Base-by-base conservation (phyloP, 345 rosid genomes). In the Salix brachista region DNA sequence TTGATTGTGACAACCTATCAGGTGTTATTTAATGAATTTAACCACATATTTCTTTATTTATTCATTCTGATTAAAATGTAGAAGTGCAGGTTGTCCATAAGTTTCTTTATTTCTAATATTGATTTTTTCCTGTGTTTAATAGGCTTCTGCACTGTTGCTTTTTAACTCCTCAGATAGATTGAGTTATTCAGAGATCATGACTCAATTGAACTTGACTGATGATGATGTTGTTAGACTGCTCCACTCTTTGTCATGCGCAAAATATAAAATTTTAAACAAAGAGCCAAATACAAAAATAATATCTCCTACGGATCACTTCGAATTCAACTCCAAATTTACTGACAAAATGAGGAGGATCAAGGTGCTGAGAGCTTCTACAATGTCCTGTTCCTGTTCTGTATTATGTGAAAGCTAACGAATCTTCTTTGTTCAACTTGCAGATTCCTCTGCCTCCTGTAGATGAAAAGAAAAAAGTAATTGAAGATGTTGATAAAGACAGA, bases 1-100 rank as follows among this genome's bases (percentile, higher is more conserved):
- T 77, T 90, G 71, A 71, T 89, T 73, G 87, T 89, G 70, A 85
- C 94, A 41, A 89, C 92, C 13, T 75, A 82, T 66, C 84, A 82
- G 84, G 84, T 81, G 56, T 16, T n/a, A 25, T 44, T 18, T 37
- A 9, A 65, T 66, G 21, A n/a, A 30, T 19, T 14, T 80, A 62
- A 41, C 17, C 16, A 14, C 39, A 69, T 46, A 41, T 28, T n/a
- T 46, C 0, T 12, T 44, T 28, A 28, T 65, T 34, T 52, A 30
- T 42, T 26, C 11, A 16, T 73, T 46, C 34, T 23, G 30, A 5
- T 30, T 34, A 32, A 32, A 30, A 26, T 19, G 19, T 42, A 8
- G 39, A 39, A 58, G 41, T 62, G 44, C 17, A 39, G 70, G 44
- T 36, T 39, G 7, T 28, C 2, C 48, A 19, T 28, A 25, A 34